These are phyloP conservation scores for Thermochaetoides thermophila DNA, from an alignment of 495 filamentous ascomycete genomes.

Conservation along the genomic window DNA sequence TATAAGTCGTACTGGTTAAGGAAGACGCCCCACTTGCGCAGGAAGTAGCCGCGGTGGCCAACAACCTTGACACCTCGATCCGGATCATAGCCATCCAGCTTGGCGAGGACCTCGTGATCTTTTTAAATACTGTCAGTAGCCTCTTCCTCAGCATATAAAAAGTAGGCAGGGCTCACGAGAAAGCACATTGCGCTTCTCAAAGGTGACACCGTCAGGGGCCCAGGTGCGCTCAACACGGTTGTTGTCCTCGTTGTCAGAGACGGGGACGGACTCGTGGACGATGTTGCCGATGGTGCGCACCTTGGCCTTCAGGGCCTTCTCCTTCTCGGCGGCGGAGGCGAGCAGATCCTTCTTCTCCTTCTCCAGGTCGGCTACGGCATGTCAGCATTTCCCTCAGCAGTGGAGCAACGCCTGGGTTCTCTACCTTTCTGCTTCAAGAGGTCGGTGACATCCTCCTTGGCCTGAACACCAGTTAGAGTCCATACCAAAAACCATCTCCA, in stretches of 20 bases:
- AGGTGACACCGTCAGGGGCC: conserved; percentile 55
- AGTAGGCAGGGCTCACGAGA: conserved; percentile 20
- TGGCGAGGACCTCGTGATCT: conserved; percentile 85
- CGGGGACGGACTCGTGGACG: conserved; percentile 83
- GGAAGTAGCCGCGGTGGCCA: conserved; percentile 87
- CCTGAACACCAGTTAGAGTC: conserved; percentile 30
- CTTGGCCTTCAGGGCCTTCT: conserved; percentile 50
- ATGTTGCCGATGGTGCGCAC: conserved; percentile 81
- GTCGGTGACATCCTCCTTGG: conserved; percentile 79
- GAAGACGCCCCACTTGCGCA: conserved; percentile 83
- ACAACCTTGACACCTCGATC: conserved; percentile 90
- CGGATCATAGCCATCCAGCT: conserved; percentile 83
- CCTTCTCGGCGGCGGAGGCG: conserved; percentile 57
- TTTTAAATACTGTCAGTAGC: background rate
- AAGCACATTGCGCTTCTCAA: conserved; percentile 40
- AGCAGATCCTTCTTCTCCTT: conserved; percentile 67
- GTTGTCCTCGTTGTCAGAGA: conserved; percentile 85
- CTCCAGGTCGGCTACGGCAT: conserved; percentile 41
- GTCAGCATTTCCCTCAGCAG: conserved; percentile 1
- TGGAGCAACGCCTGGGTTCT: background rate
- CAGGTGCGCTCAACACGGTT: conserved; percentile 64
- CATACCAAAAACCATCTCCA: background rate
- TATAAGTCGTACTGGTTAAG: conserved; percentile 31
- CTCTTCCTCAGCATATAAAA: background rate
- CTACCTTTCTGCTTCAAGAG: conserved; percentile 54